phyloP scores from a whole-genome alignment of 805 yeast genomes.

The Yarrowia osloensis region DNA sequence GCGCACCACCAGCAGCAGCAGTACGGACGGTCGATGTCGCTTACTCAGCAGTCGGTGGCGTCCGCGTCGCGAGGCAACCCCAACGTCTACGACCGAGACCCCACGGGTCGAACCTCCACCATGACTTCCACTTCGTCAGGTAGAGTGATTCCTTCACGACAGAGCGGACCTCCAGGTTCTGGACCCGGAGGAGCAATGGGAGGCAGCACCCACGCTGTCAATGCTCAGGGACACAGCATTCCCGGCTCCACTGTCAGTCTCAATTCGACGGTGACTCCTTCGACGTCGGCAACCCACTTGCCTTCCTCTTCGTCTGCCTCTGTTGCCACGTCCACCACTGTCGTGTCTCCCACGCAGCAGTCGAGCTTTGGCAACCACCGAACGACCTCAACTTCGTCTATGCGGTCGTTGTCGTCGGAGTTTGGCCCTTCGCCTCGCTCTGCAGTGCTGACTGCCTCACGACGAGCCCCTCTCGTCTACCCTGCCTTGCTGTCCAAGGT shows the following conservation, averaged over 20 bases:
- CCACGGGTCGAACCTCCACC: neutral
- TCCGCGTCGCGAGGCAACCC: slow-evolving; percentile 20
- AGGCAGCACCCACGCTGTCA: slow-evolving; percentile 10
- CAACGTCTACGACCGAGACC: slow-evolving; percentile 25
- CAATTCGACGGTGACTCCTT: slow-evolving; percentile 1
- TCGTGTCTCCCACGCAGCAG: neutral
- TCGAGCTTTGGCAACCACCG: slow-evolving; percentile 20
- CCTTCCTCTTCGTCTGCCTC: neutral
- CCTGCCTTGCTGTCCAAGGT: slow-evolving; percentile 89
- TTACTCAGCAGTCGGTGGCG: slow-evolving; percentile 13
- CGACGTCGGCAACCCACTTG: slow-evolving; percentile 12
- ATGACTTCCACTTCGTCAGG: slow-evolving; percentile 23
- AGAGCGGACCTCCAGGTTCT: neutral
- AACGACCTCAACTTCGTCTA: slow-evolving; percentile 22
- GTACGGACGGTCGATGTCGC: slow-evolving; percentile 7
- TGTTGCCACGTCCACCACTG: neutral
- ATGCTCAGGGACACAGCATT: slow-evolving; percentile 22
- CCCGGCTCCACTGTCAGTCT: slow-evolving; percentile 13
- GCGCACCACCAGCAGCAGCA: slow-evolving; percentile 14
- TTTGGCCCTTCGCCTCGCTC: slow-evolving; percentile 36
- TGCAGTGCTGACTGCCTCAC: slow-evolving; percentile 52
- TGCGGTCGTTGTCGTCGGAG: slow-evolving; percentile 15
- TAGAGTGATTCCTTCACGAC: slow-evolving; percentile 12
- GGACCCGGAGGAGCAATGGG: neutral
- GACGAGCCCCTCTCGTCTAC: slow-evolving; percentile 69